Conservation (phyloP, 768 basidiomycete genomes). For the Lentinula lateritia region DNA sequence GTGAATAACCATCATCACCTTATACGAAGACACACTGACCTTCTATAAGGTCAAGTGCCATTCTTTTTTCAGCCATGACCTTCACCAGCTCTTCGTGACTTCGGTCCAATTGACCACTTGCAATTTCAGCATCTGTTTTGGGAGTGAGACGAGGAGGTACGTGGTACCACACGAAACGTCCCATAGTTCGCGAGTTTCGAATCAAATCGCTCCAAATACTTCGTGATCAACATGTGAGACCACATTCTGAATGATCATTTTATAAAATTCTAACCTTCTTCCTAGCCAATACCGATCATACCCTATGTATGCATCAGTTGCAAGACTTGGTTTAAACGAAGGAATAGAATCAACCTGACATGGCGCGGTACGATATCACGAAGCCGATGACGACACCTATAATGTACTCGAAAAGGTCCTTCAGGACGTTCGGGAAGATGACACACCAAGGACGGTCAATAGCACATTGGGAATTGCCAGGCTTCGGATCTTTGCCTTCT, state of each 20-base stretch:
- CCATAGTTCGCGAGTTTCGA: slow-evolving; percentile 37
- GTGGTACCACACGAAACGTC: slow-evolving; percentile 59
- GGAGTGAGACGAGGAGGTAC: slow-evolving; percentile 44
- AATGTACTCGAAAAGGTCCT: neutral
- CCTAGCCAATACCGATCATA: slow-evolving; percentile 37
- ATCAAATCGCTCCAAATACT: slow-evolving; percentile 35
- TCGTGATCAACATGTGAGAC: slow-evolving; percentile 12
- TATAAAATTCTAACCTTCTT: slow-evolving; percentile 11
- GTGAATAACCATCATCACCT: neutral
- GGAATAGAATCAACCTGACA: neutral
- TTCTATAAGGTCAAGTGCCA: slow-evolving; percentile 54
- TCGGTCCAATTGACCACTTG: slow-evolving; percentile 22
- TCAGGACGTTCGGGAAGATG: no score
- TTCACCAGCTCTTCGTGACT: slow-evolving; percentile 37
- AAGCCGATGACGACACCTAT: slow-evolving; percentile 37
- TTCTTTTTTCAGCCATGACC: slow-evolving; percentile 57
- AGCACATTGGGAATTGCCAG: slow-evolving; percentile 7
- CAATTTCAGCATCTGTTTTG: slow-evolving; percentile 32
- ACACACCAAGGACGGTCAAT: slow-evolving; percentile 7
- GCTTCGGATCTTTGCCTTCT: neutral
- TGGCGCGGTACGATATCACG: slow-evolving; percentile 25
- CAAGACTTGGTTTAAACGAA: neutral
- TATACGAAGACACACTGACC: slow-evolving; percentile 15
- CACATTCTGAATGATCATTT: neutral
- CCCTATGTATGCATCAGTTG: neutral